Conservation (phyloP, 1,139 yeast genomes). For the Debaryomyces subglobosus region DNA sequence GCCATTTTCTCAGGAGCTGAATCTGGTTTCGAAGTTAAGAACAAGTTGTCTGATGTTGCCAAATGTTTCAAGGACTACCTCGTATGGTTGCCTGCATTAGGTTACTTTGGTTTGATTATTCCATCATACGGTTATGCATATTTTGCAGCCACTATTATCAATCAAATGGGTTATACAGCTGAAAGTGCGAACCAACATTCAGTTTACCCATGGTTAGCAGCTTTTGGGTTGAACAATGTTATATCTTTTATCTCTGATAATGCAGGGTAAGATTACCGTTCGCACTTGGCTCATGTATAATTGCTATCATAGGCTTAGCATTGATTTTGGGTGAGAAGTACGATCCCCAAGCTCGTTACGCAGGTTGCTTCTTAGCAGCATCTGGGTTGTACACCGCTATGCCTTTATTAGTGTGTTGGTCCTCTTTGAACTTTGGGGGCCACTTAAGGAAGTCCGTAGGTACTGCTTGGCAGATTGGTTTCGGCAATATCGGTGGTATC, state of each 20-base stretch:
- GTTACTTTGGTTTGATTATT: conserved; percentile 64
- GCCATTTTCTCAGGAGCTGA: conserved; percentile 53
- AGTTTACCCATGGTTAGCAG: conserved; percentile 71
- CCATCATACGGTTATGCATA: conserved; percentile 76
- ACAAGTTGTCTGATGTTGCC: conserved; percentile 42
- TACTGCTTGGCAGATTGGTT: conserved; percentile 77
- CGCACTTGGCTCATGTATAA: conserved; percentile 39
- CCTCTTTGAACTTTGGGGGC: conserved; percentile 66
- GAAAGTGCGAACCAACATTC: conserved; percentile 68
- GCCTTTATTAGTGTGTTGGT: conserved; percentile 79
- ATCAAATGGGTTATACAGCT: conserved; percentile 59
- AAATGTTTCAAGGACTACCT: conserved; percentile 49
- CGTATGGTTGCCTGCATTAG: conserved; percentile 59
- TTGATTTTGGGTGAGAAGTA: conserved; percentile 47
- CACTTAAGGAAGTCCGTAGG: conserved; percentile 73
- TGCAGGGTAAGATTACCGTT: conserved; percentile 51
- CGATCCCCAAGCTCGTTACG: conserved; percentile 55
- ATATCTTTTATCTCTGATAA: conserved; percentile 53
- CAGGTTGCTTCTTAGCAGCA: conserved; percentile 70
- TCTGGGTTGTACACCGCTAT: conserved; percentile 70
- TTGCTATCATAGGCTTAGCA: conserved; percentile 59
- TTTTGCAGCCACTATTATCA: conserved; percentile 67
- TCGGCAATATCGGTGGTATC: conserved; percentile 84
- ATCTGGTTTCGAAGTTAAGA: conserved; percentile 55
- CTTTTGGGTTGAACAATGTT: conserved; percentile 58